Conservation (phyloP, 805 yeast species). For the Candida ulmi region DNA sequence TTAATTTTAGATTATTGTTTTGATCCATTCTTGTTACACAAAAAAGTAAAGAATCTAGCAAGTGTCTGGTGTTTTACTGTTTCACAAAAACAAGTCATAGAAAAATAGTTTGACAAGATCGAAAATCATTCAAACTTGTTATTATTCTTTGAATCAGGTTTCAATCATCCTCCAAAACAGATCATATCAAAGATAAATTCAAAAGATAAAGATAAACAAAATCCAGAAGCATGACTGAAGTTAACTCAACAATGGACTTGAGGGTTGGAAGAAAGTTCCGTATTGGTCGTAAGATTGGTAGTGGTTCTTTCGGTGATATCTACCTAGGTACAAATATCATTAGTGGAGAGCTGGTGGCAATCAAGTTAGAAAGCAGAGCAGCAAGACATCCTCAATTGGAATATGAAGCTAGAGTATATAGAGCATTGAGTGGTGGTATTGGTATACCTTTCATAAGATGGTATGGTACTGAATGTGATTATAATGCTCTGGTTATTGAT, state of each 20-base stretch:
- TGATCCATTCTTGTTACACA: no score
- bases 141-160: no score
- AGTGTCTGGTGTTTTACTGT: no score
- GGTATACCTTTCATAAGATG: conserved; percentile 97
- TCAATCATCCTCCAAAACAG: no score
- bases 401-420: conserved; percentile 94
- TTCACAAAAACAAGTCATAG: no score
- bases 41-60: no score
- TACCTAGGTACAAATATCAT: conserved; percentile 89
- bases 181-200: no score
- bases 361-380: conserved; percentile 81
- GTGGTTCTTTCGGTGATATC: conserved; percentile 97
- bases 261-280: conserved; percentile 93
- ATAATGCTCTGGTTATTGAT: conserved; percentile 95
- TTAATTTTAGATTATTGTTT: no score
- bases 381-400: conserved; percentile 97
- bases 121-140: no score
- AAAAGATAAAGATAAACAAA: not conserved
- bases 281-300: conserved; percentile 91
- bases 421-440: conserved; percentile 90
- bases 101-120: no score
- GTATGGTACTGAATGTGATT: conserved; percentile 96
- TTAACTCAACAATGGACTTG: conserved; percentile 45
- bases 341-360: conserved; percentile 96
- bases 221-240: not conserved